Evolutionary conservation across 148 eudicot species (phyloP), one percentile per base, ranked within the genome.

Genomic region (Rheum nobile): DNA sequence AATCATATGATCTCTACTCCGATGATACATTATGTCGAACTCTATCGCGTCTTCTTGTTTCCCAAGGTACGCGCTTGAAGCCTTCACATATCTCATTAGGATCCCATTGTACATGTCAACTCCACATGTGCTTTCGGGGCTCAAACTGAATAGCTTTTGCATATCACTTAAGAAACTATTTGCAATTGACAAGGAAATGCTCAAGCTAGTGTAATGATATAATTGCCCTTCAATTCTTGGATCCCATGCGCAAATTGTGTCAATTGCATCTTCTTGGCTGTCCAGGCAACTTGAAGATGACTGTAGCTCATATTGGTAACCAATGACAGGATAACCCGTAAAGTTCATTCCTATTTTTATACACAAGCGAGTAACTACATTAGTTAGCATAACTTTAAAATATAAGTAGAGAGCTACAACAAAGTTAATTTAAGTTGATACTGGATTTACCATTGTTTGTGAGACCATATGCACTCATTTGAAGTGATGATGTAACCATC

Each of bases 41-140:
- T 93, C 98, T 7, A 93, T 5, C 13, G 82, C 80, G 37, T 90
- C 94, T 61, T 86, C 89, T 44, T 90, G 84, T 55, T 90, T 85
- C 6, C 98, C 96, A 11, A 93, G 79, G 75, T 85, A 93, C 6
- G 98, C 96, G 21, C 74, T 79, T 1, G 98, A 93, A 21, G 88
- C 85, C 41, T 81, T 89, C 7, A 93, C 89, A 1, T 90, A 93
- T 21, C 98, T 79, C 83, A 93, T 82, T 21, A 89, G 86, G 38
- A 93, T 82, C 14, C 98, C 98, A 65, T 83, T 71, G 80, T 93
- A 87, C 1, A 84, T 32, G 4, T 89, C 94, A 6, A 81, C 0
- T 10, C 79, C 95, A 70, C 98, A 93, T 55, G 88, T 21, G 21
- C 92, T 80, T 46, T 81, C 83, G 1, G 92, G 94, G 22, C 72